Conservation (phyloP, 805 yeast genomes). For the Ogataea siamensis region DNA sequence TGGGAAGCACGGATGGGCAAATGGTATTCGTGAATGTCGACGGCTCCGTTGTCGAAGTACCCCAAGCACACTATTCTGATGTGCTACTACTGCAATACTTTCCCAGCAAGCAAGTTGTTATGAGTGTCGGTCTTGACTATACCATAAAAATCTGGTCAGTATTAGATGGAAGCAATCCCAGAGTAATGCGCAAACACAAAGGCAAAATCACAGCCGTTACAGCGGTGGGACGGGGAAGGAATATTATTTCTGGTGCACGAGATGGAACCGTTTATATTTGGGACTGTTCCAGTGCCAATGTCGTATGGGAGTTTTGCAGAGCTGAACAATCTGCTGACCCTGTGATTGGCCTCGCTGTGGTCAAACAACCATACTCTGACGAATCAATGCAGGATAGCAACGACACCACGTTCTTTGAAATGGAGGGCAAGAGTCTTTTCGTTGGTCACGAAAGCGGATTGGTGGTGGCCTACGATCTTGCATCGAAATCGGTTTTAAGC, state of each 20-base stretch:
- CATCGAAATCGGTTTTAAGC: slow-evolving; percentile 23
- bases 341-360: slow-evolving; percentile 28
- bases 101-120: slow-evolving; percentile 61
- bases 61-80: slow-evolving; percentile 50
- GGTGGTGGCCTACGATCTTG: slow-evolving; percentile 43
- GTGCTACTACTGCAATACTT: slow-evolving; percentile 48
- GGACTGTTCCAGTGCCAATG: slow-evolving; percentile 63
- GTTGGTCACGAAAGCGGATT: slow-evolving; percentile 44
- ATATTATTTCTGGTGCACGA: slow-evolving; percentile 51
- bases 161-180: slow-evolving; percentile 43
- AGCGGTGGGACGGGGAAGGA: slow-evolving; percentile 64
- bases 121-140: slow-evolving; percentile 59
- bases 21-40: slow-evolving; percentile 14
- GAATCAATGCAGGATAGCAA: no score
- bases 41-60: background rate
- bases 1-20: slow-evolving; percentile 21
- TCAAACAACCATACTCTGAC: no score
- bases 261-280: slow-evolving; percentile 62
- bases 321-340: slow-evolving; percentile 37
- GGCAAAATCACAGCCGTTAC: slow-evolving; percentile 46
- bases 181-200: slow-evolving; percentile 52
- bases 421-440: slow-evolving; percentile 41
- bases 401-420: slow-evolving; percentile 43
- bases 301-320: slow-evolving; percentile 41
- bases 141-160: slow-evolving; percentile 61